phyloP scores from a whole-genome alignment of 2,329 filamentous ascomycete species.

The Neopestalotiopsis rosae region DNA sequence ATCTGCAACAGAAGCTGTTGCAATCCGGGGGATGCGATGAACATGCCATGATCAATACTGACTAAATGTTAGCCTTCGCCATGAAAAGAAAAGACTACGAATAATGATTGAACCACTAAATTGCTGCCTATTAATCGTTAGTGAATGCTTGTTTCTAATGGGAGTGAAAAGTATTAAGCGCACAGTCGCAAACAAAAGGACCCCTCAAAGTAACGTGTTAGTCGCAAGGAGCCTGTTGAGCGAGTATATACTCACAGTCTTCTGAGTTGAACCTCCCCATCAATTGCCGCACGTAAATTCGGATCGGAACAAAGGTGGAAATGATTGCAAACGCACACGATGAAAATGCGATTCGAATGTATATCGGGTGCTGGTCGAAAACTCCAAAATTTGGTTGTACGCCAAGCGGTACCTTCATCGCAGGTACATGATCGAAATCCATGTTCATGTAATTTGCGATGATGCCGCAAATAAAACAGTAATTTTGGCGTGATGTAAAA shows the following conservation, averaged over 20 bases:
- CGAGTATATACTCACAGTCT: constrained; percentile 19
- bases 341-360: background rate
- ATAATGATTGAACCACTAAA: background rate
- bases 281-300: background rate
- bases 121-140: background rate
- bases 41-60: too few relatives aligned
- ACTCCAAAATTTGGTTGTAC: background rate
- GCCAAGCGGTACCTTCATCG: background rate
- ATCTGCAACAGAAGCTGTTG: background rate
- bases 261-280: constrained; percentile 16
- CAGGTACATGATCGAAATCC: background rate
- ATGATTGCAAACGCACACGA: background rate
- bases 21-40: too few relatives aligned
- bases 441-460: too few relatives aligned
- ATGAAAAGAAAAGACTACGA: too few relatives aligned
- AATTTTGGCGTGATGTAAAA: too few relatives aligned
- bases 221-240: background rate
- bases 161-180: background rate
- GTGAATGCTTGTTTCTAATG: background rate
- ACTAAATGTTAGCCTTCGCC: too few relatives aligned
- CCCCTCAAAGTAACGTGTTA: background rate
- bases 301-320: background rate
- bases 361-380: background rate
- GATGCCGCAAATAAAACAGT: too few relatives aligned
- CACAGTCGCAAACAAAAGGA: constrained; percentile 16